Evolutionary conservation across 1,284 basidiomycete species (phyloP).

Genomic region (Moniliella sp.): DNA sequence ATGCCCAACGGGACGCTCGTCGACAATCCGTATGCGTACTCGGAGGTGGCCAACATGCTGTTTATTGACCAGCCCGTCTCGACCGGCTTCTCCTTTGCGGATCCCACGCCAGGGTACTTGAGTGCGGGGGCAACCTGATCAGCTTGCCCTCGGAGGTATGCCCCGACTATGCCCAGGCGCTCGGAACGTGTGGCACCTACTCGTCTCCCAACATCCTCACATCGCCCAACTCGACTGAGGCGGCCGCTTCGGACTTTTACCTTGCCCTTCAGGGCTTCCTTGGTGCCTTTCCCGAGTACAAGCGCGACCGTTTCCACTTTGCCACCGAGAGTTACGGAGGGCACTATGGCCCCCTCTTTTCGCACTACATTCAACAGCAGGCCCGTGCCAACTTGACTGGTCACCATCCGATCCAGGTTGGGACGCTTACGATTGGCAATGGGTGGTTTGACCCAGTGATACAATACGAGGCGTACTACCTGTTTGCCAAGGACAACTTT

Average conservation of each 20-base stretch:
- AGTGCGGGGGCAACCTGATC: slow-evolving; percentile 4
- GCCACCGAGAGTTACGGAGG: slow-evolving; percentile 43
- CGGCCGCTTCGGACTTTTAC: slow-evolving; percentile 33
- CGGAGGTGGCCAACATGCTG: slow-evolving; percentile 47
- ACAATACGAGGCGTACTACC: slow-evolving; percentile 17
- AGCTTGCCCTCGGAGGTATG: no score
- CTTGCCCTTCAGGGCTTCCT: slow-evolving; percentile 41
- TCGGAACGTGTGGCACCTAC: slow-evolving; percentile 12
- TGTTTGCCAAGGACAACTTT: slow-evolving; percentile 16
- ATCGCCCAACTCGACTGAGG: slow-evolving; percentile 11
- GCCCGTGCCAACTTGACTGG: slow-evolving; percentile 21
- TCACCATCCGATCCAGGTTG: slow-evolving; percentile 43
- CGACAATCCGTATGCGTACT: slow-evolving; percentile 47
- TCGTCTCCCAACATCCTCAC: slow-evolving; percentile 10
- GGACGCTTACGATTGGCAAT: slow-evolving; percentile 44
- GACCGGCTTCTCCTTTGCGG: slow-evolving; percentile 14
- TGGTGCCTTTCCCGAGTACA: slow-evolving; percentile 14
- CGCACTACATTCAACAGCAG: slow-evolving; percentile 40
- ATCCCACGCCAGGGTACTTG: slow-evolving; percentile 9
- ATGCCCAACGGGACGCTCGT: slow-evolving; percentile 42
- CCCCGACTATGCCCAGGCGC: no score
- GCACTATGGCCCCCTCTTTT: slow-evolving; percentile 42
- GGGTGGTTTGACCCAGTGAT: slow-evolving; percentile 13
- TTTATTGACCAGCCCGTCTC: slow-evolving; percentile 49
- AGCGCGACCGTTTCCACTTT: slow-evolving; percentile 40